Evolutionary conservation across 495 filamentous ascomycete species (phyloP).

Genomic region (Geopyxis carbonaria): DNA sequence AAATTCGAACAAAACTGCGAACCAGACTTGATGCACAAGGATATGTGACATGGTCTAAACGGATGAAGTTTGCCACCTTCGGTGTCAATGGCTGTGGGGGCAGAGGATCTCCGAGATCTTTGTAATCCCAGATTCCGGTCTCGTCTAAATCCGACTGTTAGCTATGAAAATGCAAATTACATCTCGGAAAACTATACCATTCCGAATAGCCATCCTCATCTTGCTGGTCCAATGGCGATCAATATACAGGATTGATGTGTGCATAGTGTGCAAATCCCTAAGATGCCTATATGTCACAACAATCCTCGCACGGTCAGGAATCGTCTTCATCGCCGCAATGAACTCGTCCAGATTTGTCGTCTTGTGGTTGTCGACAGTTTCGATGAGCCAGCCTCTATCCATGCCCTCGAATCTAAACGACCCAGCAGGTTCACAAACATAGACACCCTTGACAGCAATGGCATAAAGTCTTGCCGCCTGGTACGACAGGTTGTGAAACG

Average conservation of each 20-base stretch:
- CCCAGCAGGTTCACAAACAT: constrained; percentile 83
- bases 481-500: constrained; percentile 92
- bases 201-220: constrained; percentile 84
- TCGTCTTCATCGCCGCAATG: constrained; percentile 72
- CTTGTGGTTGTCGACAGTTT: constrained; percentile 76
- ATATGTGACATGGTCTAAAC: constrained; percentile 73
- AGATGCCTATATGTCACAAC: constrained; percentile 93
- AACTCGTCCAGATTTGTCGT: constrained; percentile 77
- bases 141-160: constrained; percentile 33
- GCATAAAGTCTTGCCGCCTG: constrained; percentile 89
- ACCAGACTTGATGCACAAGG: constrained; percentile 82
- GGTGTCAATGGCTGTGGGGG: constrained; percentile 54
- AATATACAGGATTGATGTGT: constrained; percentile 79
- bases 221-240: constrained; percentile 90
- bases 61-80: constrained; percentile 72
- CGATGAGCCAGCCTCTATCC: constrained; percentile 82
- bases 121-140: constrained; percentile 89
- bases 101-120: constrained; percentile 61
- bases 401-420: constrained; percentile 87
- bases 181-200: constrained; percentile 28
- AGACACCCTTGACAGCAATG: constrained; percentile 79
- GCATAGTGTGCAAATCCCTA: constrained; percentile 80
- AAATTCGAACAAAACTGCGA: constrained; percentile 83
- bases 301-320: constrained; percentile 75
- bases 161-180: background rate